A percentile compares a stretch with the other conserved stretches of the same genome.
Evolutionary conservation across 805 yeast species (phyloP).

Genomic region (Yarrowia sp.): DNA sequence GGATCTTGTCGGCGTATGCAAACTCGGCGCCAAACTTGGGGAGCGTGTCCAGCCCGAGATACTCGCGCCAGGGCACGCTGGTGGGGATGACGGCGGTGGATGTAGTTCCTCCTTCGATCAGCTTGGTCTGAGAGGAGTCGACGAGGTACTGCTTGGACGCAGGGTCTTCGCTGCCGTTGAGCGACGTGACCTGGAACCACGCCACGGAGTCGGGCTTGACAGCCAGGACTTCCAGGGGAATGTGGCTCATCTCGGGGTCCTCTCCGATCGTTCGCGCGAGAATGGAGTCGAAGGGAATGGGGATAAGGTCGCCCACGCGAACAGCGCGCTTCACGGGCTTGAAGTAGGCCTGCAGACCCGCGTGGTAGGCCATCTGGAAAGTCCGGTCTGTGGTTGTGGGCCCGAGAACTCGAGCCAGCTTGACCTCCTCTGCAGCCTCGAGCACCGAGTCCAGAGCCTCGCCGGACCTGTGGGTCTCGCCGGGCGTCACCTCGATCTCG

Average conservation of each 20-base stretch:
- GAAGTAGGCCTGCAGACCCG: slow-evolving; percentile 61
- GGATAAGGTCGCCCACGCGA: slow-evolving; percentile 63
- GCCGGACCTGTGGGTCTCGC: not conserved
- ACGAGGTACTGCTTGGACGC: slow-evolving; percentile 46
- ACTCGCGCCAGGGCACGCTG: slow-evolving; percentile 47
- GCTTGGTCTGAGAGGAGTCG: slow-evolving; percentile 64
- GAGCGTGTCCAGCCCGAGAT: slow-evolving; percentile 34
- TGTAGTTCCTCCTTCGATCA: slow-evolving; percentile 66
- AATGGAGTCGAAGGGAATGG: slow-evolving; percentile 71
- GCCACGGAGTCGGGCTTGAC: slow-evolving; percentile 72
- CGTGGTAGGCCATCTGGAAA: slow-evolving; percentile 58
- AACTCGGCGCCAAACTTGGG: slow-evolving; percentile 47
- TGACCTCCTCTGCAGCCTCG: slow-evolving; percentile 60
- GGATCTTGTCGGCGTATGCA: slow-evolving; percentile 51
- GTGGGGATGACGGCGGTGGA: slow-evolving; percentile 35
- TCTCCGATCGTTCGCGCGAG: slow-evolving; percentile 49
- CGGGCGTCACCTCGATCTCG: not conserved
- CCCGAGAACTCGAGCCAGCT: slow-evolving; percentile 65
- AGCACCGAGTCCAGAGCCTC: slow-evolving; percentile 30
- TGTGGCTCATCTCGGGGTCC: slow-evolving; percentile 31
- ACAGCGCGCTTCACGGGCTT: slow-evolving; percentile 59
- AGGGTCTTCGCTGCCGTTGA: slow-evolving; percentile 26
- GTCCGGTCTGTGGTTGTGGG: slow-evolving; percentile 65
- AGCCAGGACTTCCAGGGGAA: slow-evolving; percentile 38
- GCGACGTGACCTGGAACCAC: slow-evolving; percentile 73